Base-by-base conservation (phyloP, 768 basidiomycete genomes). In the Podaxis rugospora region DNA sequence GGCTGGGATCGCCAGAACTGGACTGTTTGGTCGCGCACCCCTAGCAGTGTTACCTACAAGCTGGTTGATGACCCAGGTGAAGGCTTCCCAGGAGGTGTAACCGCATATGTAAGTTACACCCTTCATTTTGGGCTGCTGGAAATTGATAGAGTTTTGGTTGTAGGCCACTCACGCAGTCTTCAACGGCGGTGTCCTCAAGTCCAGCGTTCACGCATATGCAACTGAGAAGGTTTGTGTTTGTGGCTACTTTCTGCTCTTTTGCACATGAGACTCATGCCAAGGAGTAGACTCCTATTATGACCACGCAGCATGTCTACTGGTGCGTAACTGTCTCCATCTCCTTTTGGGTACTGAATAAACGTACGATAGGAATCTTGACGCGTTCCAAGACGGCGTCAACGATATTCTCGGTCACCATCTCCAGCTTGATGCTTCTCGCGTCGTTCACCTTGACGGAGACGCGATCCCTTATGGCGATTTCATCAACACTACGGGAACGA, bases 1-100 rank as follows among this genome's bases (percentile, higher is more conserved):
- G 84, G 85, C 18, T 87, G 80, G 78, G 86, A 86, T 65, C 75
- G 78, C 14, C 78, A 80, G 5, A 81, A 80, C 69, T 86, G 84
- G 84, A 82, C 78, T 1, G 61, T 84, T 5, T 76, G 78, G 0
- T 69, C 72, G 11, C 75, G 72, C 62, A 74, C 75, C 4, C 63
- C 72, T 16, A 79, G 75, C 1, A 81, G 80, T 53, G 81, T 86
- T 1, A 83, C 81, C 0, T 86, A 78, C 68, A 75, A 75, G 59
- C 81, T 82, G 61, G 28, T 83, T 27, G 85, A 86, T 66, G 63
- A 72, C 6, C 83, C 77, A 5, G 77, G 80, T 56, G 78, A 85
- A 68, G 84, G 83, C 1, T 86, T 83, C 64, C 83, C 83, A 2
- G 83, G 82, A 37, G 75, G 63, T 39, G 79, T 80, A 4, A 76